Percentiles rank a stretch among this genome's conserved stretches.
Conservation (phyloP, 2,329 filamentous ascomycete species). For the Tolypocladium paradoxum region DNA sequence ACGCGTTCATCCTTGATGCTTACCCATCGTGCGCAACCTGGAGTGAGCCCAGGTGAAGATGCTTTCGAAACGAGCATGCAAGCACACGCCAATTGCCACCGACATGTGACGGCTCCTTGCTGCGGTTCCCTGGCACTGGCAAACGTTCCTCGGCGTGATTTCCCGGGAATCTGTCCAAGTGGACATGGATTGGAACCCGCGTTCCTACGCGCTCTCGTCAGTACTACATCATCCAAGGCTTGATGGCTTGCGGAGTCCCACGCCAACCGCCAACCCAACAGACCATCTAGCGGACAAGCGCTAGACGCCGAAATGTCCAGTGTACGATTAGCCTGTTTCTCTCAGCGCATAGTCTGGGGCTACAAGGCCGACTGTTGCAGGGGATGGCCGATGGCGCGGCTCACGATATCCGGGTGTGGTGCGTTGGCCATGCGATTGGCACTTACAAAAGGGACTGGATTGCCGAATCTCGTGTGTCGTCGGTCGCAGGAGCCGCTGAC, state of each 20-base stretch:
- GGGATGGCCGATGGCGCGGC: background rate
- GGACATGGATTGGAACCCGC: constrained; percentile 39
- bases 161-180: too few species aligned
- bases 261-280: background rate
- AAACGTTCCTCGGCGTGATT: too few species aligned
- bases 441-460: background rate
- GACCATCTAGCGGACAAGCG: background rate
- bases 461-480: background rate
- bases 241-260: too few species aligned
- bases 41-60: too few species aligned
- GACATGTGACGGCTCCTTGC: too few species aligned
- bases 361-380: background rate
- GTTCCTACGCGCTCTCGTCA: background rate
- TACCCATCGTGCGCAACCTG: too few species aligned
- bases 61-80: too few species aligned
- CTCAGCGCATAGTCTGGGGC: background rate
- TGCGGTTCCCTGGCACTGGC: too few species aligned
- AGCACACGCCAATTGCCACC: too few species aligned
- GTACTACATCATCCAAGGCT: background rate
- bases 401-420: background rate
- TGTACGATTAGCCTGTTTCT: background rate
- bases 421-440: background rate
- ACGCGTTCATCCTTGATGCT: too few species aligned
- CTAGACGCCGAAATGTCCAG: background rate
- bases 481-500: background rate